phyloP scores from a whole-genome alignment of 129 eudicot species.

The Smallanthus sonchifolius region DNA sequence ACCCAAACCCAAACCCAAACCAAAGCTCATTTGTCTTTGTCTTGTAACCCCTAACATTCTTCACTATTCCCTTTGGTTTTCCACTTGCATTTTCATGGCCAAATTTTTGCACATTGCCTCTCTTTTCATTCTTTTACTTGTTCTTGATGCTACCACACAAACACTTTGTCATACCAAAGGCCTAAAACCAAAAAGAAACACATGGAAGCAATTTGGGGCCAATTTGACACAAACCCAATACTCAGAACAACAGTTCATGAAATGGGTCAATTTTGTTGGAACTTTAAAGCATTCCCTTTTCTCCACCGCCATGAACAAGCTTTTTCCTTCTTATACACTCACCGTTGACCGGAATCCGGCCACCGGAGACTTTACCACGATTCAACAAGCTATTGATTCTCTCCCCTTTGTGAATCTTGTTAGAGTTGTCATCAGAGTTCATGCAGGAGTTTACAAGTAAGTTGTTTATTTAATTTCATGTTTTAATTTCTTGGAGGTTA shows the following conservation, averaged over 20 bases:
- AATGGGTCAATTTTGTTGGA: constrained; percentile 88
- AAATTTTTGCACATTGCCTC: constrained; percentile 26
- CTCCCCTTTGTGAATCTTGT: constrained; percentile 70
- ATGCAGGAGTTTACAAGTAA: constrained; percentile 93
- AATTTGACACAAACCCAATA: constrained; percentile 69
- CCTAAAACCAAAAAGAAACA: constrained; percentile 36
- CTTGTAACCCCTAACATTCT: constrained; percentile 33
- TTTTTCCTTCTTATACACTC: constrained; percentile 62
- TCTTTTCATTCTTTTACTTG: constrained; percentile 38
- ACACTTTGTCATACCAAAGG: constrained; percentile 57
- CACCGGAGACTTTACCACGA: constrained; percentile 71
- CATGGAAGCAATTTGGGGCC: constrained; percentile 39
- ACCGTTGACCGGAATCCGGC: constrained; percentile 76
- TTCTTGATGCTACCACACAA: constrained; percentile 26
- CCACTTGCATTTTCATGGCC: constrained; percentile 42
- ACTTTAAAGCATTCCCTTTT: constrained; percentile 74
- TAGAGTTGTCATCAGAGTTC: constrained; percentile 75
- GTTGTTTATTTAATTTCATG: constrained; percentile 17
- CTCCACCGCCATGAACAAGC: constrained; percentile 68
- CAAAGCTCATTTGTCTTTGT: constrained; percentile 5
- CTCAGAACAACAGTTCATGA: constrained; percentile 84
- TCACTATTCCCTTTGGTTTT: constrained; percentile 14
- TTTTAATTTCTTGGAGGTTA: background rate
- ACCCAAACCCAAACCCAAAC: constrained; percentile 8
- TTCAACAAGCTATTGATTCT: constrained; percentile 90